Conservation (phyloP, 2,329 filamentous ascomycete species). For the Diplocarpon rosae region DNA sequence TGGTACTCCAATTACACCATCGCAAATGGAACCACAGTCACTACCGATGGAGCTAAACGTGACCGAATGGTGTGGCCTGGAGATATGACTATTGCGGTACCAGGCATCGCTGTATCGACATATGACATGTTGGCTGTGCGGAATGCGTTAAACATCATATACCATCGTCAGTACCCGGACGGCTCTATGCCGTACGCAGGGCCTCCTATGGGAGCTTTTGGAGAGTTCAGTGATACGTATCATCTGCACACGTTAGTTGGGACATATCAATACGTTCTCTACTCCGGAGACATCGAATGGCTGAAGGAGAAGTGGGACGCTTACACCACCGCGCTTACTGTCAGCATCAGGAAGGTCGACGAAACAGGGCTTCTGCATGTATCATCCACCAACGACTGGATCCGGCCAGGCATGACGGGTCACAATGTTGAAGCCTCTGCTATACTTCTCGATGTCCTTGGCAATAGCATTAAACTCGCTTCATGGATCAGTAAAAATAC, state of each 20-base stretch:
- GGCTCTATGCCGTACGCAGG: slow-evolving; percentile 41
- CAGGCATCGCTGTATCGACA: slow-evolving; percentile 43
- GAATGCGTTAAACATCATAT: slow-evolving; percentile 39
- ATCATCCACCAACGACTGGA: slow-evolving; percentile 21
- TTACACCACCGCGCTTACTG: slow-evolving; percentile 37
- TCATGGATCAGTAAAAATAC: slow-evolving; percentile 28
- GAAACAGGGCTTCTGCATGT: slow-evolving; percentile 28
- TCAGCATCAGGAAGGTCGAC: slow-evolving; percentile 34
- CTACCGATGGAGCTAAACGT: slow-evolving; percentile 44
- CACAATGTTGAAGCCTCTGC: slow-evolving; percentile 26
- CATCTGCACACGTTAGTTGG: slow-evolving; percentile 49
- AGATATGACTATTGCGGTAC: slow-evolving; percentile 46
- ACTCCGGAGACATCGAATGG: slow-evolving; percentile 42
- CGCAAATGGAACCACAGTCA: slow-evolving; percentile 24
- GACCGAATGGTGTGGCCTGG: slow-evolving; percentile 51
- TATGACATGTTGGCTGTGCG: slow-evolving; percentile 37
- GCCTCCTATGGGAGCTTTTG: slow-evolving; percentile 33
- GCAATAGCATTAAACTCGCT: slow-evolving; percentile 34
- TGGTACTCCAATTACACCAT: slow-evolving; percentile 28
- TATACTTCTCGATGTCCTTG: slow-evolving; percentile 20
- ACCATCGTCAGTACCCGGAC: slow-evolving; percentile 30
- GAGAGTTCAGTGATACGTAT: slow-evolving; percentile 41
- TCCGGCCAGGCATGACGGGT: slow-evolving; percentile 24
- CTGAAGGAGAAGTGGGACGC: slow-evolving; percentile 36
- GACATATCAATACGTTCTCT: slow-evolving; percentile 46